These are phyloP conservation scores for Cryptosporidium felis DNA, from an alignment of 169 alveolate genomes.

Conservation along the genomic window DNA sequence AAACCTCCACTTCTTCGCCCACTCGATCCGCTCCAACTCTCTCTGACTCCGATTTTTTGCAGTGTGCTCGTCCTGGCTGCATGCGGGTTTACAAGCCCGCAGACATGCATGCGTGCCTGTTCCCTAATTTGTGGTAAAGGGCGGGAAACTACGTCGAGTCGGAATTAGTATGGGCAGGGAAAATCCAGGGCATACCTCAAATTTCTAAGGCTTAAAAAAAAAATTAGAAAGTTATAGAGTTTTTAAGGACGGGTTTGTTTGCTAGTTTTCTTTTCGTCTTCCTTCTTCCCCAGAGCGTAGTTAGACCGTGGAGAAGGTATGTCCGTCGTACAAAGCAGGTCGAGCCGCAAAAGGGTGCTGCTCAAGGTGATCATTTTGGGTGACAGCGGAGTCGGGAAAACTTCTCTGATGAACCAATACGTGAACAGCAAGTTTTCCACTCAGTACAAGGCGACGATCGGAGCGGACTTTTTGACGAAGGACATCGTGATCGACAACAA, in stretches of 20 bases:
- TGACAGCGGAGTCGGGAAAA: slow-evolving; percentile 99
- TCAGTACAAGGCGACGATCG: slow-evolving; percentile 98
- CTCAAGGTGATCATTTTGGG: slow-evolving; percentile 96
- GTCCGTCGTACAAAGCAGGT: slow-evolving; percentile 54
- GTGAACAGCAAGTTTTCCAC: slow-evolving; percentile 94
- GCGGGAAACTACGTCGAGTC: slow-evolving; percentile 71
- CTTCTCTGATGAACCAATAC: slow-evolving; percentile 97
- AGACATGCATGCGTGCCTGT: slow-evolving; percentile 34
- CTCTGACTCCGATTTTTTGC: background rate
- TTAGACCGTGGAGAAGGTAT: background rate
- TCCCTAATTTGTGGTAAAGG: background rate
- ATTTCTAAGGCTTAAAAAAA: slow-evolving; percentile 31
- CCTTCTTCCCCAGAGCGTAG: too few relatives aligned
- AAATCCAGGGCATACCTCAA: slow-evolving; percentile 1
- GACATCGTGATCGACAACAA: slow-evolving; percentile 95
- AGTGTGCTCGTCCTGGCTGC: background rate
- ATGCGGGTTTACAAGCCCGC: background rate
- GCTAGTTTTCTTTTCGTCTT: too few relatives aligned
- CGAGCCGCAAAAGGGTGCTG: slow-evolving; percentile 85
- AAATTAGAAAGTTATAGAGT: background rate
- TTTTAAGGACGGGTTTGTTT: background rate
- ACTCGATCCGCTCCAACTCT: slow-evolving; percentile 57
- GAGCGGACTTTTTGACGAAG: slow-evolving; percentile 98
- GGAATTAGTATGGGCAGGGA: slow-evolving; percentile 40
- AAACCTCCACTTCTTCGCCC: slow-evolving; percentile 65